These are phyloP conservation scores for Gyrodon lividus DNA, from an alignment of 768 basidiomycete genomes.

Conservation along the genomic window DNA sequence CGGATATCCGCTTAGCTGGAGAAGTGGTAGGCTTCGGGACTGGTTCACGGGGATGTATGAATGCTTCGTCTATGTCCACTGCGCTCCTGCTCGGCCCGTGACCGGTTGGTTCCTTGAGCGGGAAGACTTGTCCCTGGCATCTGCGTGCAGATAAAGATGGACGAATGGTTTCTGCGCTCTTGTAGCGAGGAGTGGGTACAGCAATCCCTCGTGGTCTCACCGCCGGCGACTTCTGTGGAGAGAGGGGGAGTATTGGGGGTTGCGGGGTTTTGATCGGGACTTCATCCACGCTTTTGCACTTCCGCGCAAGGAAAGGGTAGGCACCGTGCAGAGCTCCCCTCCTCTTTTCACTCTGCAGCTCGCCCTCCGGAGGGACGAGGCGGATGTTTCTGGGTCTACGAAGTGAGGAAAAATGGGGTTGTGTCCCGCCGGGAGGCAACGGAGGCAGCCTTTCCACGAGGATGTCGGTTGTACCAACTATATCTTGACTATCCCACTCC, in stretches of 20 bases:
- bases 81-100: background rate
- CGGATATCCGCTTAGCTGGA: conserved; percentile 24
- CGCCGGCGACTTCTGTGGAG: background rate
- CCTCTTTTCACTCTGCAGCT: background rate
- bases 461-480: conserved; percentile 4
- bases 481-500: background rate
- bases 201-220: background rate
- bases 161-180: conserved; percentile 2
- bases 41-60: conserved; percentile 15
- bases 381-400: conserved; percentile 7
- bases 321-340: background rate
- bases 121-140: conserved; percentile 30
- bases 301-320: background rate
- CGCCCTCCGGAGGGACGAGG: background rate
- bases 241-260: background rate
- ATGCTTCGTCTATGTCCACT: conserved; percentile 11
- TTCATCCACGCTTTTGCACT: background rate
- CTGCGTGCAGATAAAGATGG: conserved; percentile 9
- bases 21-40: conserved; percentile 20
- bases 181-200: conserved; percentile 12
- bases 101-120: conserved; percentile 6
- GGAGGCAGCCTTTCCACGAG: background rate
- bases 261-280: background rate
- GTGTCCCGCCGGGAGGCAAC: conserved; percentile 18
- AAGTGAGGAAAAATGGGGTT: conserved; percentile 13